Evolutionary conservation across 192 early-diverging fungal species (phyloP).

Genomic region (Geranomyces variabilis): DNA sequence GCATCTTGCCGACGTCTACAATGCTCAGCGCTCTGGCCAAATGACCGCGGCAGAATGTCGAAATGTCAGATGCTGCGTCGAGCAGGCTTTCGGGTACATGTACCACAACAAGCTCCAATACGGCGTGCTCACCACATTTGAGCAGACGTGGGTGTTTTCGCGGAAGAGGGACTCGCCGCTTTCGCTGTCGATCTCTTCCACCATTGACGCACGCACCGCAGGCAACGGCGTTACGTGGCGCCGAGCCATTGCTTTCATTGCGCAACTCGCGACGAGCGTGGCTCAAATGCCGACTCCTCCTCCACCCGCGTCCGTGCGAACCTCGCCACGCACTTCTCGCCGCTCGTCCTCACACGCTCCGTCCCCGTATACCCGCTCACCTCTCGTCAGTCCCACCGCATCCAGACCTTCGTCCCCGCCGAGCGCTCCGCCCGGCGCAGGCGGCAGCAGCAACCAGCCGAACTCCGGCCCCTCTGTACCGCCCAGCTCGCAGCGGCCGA

Average conservation of each 20-base stretch:
- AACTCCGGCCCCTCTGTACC: neutral
- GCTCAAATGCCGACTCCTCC: neutral
- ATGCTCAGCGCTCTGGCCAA: neutral
- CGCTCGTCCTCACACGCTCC: too few relatives aligned
- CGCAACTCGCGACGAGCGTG: neutral
- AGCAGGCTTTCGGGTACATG: neutral
- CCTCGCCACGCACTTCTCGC: neutral
- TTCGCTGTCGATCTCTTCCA: neutral
- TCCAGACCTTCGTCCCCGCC: neutral
- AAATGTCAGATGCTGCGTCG: neutral
- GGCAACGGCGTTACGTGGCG: neutral
- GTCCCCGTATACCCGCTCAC: neutral
- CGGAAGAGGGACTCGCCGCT: neutral
- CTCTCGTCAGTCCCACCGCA: neutral
- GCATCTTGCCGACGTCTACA: constrained; percentile 1
- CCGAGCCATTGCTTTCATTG: neutral
- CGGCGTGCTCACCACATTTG: neutral
- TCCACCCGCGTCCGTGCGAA: neutral
- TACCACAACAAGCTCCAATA: constrained; percentile 1
- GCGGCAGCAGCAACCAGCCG: too few relatives aligned
- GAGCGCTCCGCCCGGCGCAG: too few relatives aligned
- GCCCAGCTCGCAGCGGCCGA: too few relatives aligned
- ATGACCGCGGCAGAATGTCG: neutral
- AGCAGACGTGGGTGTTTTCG: neutral
- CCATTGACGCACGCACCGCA: neutral